phyloP scores from a whole-genome alignment of 2,329 filamentous ascomycete species.

The Colletotrichum eremochloae region DNA sequence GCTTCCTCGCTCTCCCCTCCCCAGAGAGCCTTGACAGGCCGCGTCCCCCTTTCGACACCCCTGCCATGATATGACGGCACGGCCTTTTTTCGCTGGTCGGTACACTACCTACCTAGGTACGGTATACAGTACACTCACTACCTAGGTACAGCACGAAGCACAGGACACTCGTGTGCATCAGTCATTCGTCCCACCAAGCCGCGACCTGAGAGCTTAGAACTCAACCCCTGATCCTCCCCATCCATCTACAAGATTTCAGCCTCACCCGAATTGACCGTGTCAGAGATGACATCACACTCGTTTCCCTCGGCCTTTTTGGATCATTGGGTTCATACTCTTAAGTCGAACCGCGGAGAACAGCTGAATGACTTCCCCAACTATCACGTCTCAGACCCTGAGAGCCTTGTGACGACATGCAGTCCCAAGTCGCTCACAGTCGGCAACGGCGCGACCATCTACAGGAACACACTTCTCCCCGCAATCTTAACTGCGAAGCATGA shows the following conservation, averaged over 20 bases:
- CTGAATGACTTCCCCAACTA: constrained; percentile 63
- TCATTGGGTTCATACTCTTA: constrained; percentile 51
- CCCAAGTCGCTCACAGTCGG: constrained; percentile 66
- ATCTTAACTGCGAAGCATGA: constrained; percentile 72
- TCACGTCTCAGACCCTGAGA: constrained; percentile 57
- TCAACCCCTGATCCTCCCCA: constrained; percentile 29
- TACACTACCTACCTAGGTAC: too few relatives aligned
- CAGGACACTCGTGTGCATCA: constrained; percentile 3
- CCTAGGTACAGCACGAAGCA: neutral
- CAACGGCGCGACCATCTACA: constrained; percentile 70
- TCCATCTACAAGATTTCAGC: constrained; percentile 9
- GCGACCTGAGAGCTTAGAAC: constrained; percentile 15
- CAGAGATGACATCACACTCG: constrained; percentile 36
- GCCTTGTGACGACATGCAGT: constrained; percentile 62
- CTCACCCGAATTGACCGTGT: neutral
- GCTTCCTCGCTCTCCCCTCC: neutral
- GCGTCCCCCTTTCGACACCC: neutral
- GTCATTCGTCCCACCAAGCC: constrained; percentile 18
- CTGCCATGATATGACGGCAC: constrained; percentile 34
- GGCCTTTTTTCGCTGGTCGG: neutral
- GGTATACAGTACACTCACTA: too few relatives aligned
- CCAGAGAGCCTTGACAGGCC: constrained; percentile 18
- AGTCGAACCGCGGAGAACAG: constrained; percentile 50
- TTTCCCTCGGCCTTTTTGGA: constrained; percentile 56
- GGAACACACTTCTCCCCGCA: constrained; percentile 69